phyloP scores from a whole-genome alignment of 2,329 filamentous ascomycete species.

The Alternaria panax region DNA sequence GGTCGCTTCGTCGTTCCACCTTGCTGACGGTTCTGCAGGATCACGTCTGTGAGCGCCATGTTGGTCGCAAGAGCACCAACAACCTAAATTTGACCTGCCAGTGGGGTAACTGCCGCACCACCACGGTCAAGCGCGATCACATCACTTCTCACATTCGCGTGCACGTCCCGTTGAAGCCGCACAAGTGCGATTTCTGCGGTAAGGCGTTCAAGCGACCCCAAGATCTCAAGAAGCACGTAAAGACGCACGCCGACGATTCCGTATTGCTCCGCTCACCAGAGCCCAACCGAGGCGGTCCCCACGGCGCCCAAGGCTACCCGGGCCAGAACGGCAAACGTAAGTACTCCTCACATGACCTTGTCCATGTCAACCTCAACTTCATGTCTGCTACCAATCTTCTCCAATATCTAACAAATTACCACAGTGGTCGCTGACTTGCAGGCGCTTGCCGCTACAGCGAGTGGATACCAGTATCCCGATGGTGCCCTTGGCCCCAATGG shows the following conservation, averaged over 20 bases:
- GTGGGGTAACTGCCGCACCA: slow-evolving; percentile 95
- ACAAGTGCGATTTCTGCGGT: slow-evolving; percentile 98
- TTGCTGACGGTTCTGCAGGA: slow-evolving; percentile 65
- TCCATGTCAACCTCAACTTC: not conserved
- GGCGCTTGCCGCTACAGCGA: slow-evolving; percentile 58
- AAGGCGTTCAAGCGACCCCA: slow-evolving; percentile 99
- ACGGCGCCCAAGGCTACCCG: slow-evolving; percentile 47
- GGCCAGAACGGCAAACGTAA: slow-evolving; percentile 52
- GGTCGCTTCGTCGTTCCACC: not conserved
- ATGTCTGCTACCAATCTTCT: slow-evolving; percentile 22
- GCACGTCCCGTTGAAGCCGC: slow-evolving; percentile 97
- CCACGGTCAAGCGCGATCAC: slow-evolving; percentile 97
- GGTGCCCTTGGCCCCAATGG: slow-evolving; percentile 46
- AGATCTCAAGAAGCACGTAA: slow-evolving; percentile 99
- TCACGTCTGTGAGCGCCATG: slow-evolving; percentile 97
- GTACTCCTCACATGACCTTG: slow-evolving; percentile 23
- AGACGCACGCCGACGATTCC: slow-evolving; percentile 97
- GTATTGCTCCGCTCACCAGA: slow-evolving; percentile 73
- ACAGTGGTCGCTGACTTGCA: slow-evolving; percentile 57
- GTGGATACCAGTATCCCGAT: slow-evolving; percentile 58
- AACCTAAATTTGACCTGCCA: slow-evolving; percentile 97
- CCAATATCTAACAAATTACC: slow-evolving; percentile 44
- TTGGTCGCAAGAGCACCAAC: slow-evolving; percentile 98
- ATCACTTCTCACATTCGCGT: slow-evolving; percentile 99
- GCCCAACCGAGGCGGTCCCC: slow-evolving; percentile 58